Evolutionary conservation across 139 green algal species (phyloP).

Genomic region (Astrephomene gubernaculifera): DNA sequence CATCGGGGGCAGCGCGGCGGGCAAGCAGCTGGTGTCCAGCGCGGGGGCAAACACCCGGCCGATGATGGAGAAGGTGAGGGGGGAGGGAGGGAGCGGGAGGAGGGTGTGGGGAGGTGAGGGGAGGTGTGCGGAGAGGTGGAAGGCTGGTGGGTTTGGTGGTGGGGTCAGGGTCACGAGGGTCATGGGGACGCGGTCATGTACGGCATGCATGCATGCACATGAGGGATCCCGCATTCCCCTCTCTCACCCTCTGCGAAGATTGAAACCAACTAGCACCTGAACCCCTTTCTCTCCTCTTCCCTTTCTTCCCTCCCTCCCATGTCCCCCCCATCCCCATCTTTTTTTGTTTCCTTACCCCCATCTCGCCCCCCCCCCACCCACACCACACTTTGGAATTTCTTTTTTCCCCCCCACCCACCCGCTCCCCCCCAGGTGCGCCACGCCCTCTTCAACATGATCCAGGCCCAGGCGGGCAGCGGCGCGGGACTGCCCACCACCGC

Average conservation of each 20-base stretch:
- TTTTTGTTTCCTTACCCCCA: neutral
- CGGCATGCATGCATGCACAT: too few species aligned
- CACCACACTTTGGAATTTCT: neutral
- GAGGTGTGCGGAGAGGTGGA: neutral
- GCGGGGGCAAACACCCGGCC: constrained; percentile 74
- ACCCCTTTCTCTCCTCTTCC: too few species aligned
- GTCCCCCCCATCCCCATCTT: too few species aligned
- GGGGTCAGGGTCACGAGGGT: too few species aligned
- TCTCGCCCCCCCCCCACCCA: neutral
- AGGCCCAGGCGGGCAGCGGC: constrained; percentile 54
- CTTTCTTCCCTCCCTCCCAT: too few species aligned
- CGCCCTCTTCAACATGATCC: constrained; percentile 88
- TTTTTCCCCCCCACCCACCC: neutral
- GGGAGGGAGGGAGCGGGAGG: too few species aligned
- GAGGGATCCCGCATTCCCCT: too few species aligned
- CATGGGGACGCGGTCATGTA: too few species aligned
- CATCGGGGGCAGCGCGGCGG: constrained; percentile 68
- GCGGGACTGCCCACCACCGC: constrained; percentile 50
- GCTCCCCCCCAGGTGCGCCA: constrained; percentile 60
- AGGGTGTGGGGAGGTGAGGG: neutral
- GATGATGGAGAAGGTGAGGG: constrained; percentile 90
- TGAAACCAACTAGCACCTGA: too few species aligned
- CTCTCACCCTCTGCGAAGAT: too few species aligned
- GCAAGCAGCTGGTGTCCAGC: constrained; percentile 30
- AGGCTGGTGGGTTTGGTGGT: neutral